Evolutionary conservation across 352 stramenopile species (phyloP).

Genomic region (Globisporangium takayamanum): DNA sequence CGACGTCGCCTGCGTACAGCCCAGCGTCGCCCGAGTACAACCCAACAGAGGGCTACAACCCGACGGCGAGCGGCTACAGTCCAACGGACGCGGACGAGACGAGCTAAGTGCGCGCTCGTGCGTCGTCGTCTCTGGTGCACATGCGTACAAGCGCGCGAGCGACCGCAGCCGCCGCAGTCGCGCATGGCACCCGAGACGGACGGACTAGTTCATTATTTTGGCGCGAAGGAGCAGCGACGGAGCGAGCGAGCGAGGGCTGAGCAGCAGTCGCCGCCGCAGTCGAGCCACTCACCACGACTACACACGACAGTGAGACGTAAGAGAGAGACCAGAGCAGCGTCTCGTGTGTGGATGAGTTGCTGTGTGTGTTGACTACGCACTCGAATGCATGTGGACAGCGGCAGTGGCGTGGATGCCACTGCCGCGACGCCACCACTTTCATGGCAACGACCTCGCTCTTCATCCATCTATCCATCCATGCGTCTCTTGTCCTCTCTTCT

Average conservation of each 20-base stretch:
- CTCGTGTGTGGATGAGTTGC: no score
- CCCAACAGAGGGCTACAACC: slow-evolving; percentile 57
- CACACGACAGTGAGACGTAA: no score
- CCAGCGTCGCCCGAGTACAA: slow-evolving; percentile 34
- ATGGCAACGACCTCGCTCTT: background rate
- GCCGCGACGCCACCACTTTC: background rate
- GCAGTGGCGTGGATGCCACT: no score
- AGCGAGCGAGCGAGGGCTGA: no score
- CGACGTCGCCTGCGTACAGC: slow-evolving; percentile 50
- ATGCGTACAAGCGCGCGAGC: background rate
- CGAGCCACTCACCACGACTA: no score
- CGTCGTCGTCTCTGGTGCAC: background rate
- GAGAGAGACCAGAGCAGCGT: no score
- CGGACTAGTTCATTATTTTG: no score
- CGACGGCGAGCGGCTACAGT: slow-evolving; percentile 66
- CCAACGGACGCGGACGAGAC: slow-evolving; percentile 55
- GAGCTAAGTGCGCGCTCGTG: slow-evolving; percentile 15
- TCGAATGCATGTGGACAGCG: no score
- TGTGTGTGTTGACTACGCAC: background rate
- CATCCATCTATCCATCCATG: background rate
- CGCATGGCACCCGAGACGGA: no score
- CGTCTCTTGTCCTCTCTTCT: background rate
- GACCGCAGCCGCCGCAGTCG: background rate
- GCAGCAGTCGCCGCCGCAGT: no score
- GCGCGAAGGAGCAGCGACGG: no score